These are phyloP conservation scores for Thelonectria olida DNA, from an alignment of 2,329 filamentous ascomycete species.

Conservation along the genomic window DNA sequence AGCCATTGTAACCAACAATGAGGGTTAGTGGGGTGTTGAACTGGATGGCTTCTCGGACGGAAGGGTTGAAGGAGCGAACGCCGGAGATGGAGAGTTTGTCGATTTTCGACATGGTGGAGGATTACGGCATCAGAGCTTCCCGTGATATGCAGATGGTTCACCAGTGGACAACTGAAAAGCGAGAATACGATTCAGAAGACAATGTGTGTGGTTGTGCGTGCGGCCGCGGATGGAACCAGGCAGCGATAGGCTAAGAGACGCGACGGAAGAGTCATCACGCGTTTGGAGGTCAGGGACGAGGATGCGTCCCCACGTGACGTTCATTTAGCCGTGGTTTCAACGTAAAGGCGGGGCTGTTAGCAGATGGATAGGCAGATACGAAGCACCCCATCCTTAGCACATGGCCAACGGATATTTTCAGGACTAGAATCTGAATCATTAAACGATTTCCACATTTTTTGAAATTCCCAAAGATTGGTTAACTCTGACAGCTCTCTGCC, in stretches of 20 bases:
- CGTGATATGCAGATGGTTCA: neutral
- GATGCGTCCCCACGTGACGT: slow-evolving; percentile 20
- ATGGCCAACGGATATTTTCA: neutral
- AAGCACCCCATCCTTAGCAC: too few relatives aligned
- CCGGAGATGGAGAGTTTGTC: slow-evolving; percentile 90
- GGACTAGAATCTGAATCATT: neutral
- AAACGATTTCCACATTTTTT: neutral
- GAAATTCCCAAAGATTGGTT: neutral
- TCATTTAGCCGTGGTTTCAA: slow-evolving; percentile 1
- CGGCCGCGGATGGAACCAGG: neutral
- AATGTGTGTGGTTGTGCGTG: neutral
- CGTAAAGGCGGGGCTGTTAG: neutral
- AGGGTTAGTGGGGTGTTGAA: slow-evolving; percentile 93
- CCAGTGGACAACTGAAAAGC: neutral
- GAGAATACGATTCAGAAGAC: neutral
- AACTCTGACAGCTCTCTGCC: neutral
- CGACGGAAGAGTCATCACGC: slow-evolving; percentile 1
- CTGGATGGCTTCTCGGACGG: slow-evolving; percentile 78
- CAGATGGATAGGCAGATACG: too few relatives aligned
- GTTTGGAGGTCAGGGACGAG: neutral
- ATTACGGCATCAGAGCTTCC: slow-evolving; percentile 21
- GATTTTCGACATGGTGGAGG: slow-evolving; percentile 74
- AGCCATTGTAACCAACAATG: slow-evolving; percentile 97
- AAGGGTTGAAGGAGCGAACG: slow-evolving; percentile 84
- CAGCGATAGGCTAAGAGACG: slow-evolving; percentile 8